Evolutionary conservation across 1,139 yeast species (phyloP).

Genomic region (Yamadazyma sp.): DNA sequence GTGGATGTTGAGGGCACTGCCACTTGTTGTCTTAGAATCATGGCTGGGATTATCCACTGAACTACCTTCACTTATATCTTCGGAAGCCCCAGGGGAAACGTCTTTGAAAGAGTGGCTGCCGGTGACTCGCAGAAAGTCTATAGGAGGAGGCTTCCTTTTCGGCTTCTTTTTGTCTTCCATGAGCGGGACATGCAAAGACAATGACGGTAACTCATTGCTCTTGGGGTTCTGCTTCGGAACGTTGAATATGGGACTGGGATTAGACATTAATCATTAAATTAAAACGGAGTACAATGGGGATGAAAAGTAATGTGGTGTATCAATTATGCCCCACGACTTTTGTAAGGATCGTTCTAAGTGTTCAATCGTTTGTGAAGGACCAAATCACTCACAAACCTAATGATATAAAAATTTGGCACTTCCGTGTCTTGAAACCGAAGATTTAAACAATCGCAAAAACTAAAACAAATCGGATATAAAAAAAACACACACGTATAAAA

Average conservation of each 20-base stretch:
- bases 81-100: constrained; percentile 9
- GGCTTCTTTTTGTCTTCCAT: constrained; percentile 19
- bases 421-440: no score
- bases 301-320: no score
- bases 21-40: constrained; percentile 1
- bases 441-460: no score
- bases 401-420: no score
- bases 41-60: not conserved
- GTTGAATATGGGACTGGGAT: constrained; percentile 29
- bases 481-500: no score
- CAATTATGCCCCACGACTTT: no score
- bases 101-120: constrained; percentile 26
- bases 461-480: no score
- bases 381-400: no score
- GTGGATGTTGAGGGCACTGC: constrained; percentile 2
- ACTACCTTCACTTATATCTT: constrained; percentile 7
- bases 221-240: constrained; percentile 19
- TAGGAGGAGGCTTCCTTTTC: constrained; percentile 46
- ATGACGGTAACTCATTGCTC: constrained; percentile 8
- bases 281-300: not conserved
- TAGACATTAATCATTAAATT: constrained; percentile 21
- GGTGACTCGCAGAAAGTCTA: constrained; percentile 36
- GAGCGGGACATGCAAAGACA: constrained; percentile 10
- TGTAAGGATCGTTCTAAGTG: no score
- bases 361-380: no score